phyloP scores from a whole-genome alignment of 2,329 filamentous ascomycete genomes.

The Metarhizium album region DNA sequence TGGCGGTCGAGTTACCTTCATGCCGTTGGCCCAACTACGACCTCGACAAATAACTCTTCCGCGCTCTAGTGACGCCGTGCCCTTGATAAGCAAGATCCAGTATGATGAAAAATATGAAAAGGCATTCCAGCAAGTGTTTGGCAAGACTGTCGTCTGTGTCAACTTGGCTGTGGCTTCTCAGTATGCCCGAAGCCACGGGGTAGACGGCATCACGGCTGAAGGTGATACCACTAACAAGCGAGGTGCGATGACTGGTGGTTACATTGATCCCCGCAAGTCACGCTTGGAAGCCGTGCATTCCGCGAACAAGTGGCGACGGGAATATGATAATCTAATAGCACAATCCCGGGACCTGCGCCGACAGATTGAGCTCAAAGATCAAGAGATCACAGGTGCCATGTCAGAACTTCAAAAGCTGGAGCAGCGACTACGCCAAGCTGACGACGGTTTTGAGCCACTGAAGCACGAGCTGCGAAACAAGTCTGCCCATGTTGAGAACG shows the following conservation, averaged over 20 bases:
- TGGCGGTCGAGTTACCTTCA: constrained; percentile 84
- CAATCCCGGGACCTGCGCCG: constrained; percentile 55
- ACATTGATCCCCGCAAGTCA: constrained; percentile 75
- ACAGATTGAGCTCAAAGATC: constrained; percentile 69
- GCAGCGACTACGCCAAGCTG: constrained; percentile 65
- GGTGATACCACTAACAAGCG: constrained; percentile 93
- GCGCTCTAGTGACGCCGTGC: constrained; percentile 75
- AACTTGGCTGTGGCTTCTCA: constrained; percentile 79
- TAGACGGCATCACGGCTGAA: constrained; percentile 88
- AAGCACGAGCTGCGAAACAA: constrained; percentile 67
- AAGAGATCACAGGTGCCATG: constrained; percentile 79
- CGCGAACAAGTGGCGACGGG: constrained; percentile 62
- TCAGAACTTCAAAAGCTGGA: constrained; percentile 76
- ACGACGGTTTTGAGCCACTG: constrained; percentile 72
- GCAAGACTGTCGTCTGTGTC: constrained; percentile 87
- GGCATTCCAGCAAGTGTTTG: constrained; percentile 91
- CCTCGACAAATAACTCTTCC: constrained; percentile 66
- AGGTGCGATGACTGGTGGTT: constrained; percentile 91
- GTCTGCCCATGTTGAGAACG: constrained; percentile 61
- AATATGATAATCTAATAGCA: constrained; percentile 56
- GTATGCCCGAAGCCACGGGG: constrained; percentile 82
- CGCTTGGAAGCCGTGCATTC: constrained; percentile 75
- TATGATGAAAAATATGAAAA: constrained; percentile 69
- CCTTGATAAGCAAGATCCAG: constrained; percentile 72
- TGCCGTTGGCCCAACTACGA: constrained; percentile 77